Evolutionary conservation across 2,329 filamentous ascomycete genomes (phyloP).

Genomic region (Podosphaera xanthii): DNA sequence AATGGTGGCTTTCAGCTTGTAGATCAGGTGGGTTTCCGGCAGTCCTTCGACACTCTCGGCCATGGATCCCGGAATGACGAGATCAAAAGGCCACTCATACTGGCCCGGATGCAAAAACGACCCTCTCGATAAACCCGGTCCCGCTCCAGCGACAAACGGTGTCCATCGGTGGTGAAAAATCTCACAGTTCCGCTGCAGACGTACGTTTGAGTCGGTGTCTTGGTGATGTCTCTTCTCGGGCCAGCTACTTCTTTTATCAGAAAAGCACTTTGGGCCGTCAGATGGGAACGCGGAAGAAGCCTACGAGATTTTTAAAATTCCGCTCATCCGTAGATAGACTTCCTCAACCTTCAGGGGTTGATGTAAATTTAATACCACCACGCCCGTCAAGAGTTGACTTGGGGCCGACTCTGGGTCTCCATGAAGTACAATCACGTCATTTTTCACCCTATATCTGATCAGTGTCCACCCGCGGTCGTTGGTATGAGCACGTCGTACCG

Average conservation of each 20-base stretch:
- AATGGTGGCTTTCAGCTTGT: slow-evolving; percentile 77
- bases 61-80: slow-evolving; percentile 45
- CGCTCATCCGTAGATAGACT: slow-evolving; percentile 47
- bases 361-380: slow-evolving; percentile 49
- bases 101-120: slow-evolving; percentile 46
- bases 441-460: slow-evolving; percentile 35
- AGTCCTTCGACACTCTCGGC: slow-evolving; percentile 85
- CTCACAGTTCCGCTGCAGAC: slow-evolving; percentile 14
- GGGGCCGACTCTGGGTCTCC: slow-evolving; percentile 54
- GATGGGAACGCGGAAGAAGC: slow-evolving; percentile 11
- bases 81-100: slow-evolving; percentile 65
- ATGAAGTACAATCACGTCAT: slow-evolving; percentile 58
- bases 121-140: slow-evolving; percentile 26
- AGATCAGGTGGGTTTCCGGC: slow-evolving; percentile 65
- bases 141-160: slow-evolving; percentile 34
- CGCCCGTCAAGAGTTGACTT: slow-evolving; percentile 51
- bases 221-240: neutral
- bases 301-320: slow-evolving; percentile 46
- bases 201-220: neutral
- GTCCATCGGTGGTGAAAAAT: slow-evolving; percentile 50
- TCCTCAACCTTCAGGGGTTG: slow-evolving; percentile 48
- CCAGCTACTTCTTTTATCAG: neutral
- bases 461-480: neutral
- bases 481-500: slow-evolving; percentile 9
- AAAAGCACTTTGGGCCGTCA: neutral